These are phyloP conservation scores for Phaeoacremonium minimum DNA, from an alignment of 2,329 filamentous ascomycete genomes.

Conservation along the genomic window DNA sequence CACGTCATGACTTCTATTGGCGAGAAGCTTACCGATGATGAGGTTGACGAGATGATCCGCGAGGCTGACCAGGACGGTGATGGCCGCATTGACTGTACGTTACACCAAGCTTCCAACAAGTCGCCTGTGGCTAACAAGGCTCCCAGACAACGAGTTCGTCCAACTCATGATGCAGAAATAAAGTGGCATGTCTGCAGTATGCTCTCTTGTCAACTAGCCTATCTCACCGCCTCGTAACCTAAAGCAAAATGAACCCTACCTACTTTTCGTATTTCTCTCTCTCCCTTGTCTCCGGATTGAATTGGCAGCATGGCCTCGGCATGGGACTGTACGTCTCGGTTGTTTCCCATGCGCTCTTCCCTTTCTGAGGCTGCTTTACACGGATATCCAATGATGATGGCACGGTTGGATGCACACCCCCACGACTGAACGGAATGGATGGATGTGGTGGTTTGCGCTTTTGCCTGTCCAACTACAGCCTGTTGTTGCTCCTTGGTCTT, in stretches of 20 bases:
- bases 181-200: no score
- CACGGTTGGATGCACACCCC: no score
- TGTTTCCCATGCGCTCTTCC: no score
- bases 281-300: background rate
- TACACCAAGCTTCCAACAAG: background rate
- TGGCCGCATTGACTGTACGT: conserved; percentile 81
- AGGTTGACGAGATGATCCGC: conserved; percentile 91
- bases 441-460: no score
- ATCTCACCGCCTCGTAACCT: no score
- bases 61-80: conserved; percentile 88
- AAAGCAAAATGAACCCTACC: conserved; percentile 9
- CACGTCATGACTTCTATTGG: conserved; percentile 92
- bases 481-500: background rate
- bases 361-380: no score
- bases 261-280: conserved; percentile 1
- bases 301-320: background rate
- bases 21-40: conserved; percentile 85
- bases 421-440: no score
- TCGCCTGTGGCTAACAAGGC: conserved; percentile 11
- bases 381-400: no score
- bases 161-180: conserved; percentile 97
- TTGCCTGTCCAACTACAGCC: no score
- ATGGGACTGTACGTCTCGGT: background rate
- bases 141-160: conserved; percentile 81
- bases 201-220: no score